A percentile compares a stretch with the other conserved stretches of the same genome.
Evolutionary conservation across 805 yeast genomes (phyloP).

Genomic region (Pichia occidentalis): DNA sequence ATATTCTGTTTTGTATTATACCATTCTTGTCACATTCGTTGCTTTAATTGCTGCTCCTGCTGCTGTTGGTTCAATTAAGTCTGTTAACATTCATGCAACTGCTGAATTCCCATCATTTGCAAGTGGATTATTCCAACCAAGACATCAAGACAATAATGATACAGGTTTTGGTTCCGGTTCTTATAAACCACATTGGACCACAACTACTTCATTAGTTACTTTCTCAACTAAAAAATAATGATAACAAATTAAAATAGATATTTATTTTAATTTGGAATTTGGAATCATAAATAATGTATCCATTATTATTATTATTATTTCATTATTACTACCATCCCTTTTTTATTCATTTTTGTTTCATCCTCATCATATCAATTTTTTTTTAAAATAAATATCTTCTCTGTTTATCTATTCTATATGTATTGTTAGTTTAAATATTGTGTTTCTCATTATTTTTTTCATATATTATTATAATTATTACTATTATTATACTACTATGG

Average conservation of each 20-base stretch:
- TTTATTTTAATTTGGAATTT: too few relatives aligned
- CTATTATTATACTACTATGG: too few relatives aligned
- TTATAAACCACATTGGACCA: conserved; percentile 40
- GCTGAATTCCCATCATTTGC: conserved; percentile 30
- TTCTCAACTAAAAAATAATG: conserved; percentile 42
- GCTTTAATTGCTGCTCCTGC: conserved; percentile 89
- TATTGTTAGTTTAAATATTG: too few relatives aligned
- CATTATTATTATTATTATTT: background rate
- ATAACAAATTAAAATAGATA: too few relatives aligned
- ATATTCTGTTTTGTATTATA: conserved; percentile 77
- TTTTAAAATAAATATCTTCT: background rate
- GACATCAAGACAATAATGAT: conserved; percentile 73
- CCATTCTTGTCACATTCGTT: conserved; percentile 61
- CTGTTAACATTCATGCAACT: conserved; percentile 34
- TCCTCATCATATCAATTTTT: background rate
- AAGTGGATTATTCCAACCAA: conserved; percentile 84
- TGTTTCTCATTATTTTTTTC: too few relatives aligned
- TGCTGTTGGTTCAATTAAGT: conserved; percentile 50
- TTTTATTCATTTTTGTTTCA: background rate
- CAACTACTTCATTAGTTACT: conserved; percentile 36
- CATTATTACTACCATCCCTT: background rate
- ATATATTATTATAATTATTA: too few relatives aligned
- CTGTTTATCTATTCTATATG: too few relatives aligned
- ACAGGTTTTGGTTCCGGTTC: conserved; percentile 50
- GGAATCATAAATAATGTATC: background rate